Conservation (phyloP, 805 yeast genomes). For the Kluyveromyces dobzhanskii region DNA sequence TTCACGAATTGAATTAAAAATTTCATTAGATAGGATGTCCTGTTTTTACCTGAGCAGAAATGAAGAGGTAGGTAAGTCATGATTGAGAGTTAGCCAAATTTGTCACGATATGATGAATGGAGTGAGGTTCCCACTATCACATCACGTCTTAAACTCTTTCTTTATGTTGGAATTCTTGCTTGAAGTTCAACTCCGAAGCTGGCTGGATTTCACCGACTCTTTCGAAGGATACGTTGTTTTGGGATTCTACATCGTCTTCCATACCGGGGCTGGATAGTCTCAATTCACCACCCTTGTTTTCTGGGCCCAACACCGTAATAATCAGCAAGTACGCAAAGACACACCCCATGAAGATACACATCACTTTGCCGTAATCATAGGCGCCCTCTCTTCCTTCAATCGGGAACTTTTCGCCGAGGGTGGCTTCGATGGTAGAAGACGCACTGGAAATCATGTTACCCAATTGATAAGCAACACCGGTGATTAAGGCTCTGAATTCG, state of each 20-base stretch:
- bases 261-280: neutral
- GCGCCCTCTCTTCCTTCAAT: constrained; percentile 27
- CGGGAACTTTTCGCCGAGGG: constrained; percentile 51
- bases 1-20: too few species aligned
- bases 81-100: too few species aligned
- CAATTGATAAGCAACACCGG: constrained; percentile 57
- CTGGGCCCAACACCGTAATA: constrained; percentile 52
- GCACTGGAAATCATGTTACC: constrained; percentile 65
- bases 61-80: too few species aligned
- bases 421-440: constrained; percentile 59
- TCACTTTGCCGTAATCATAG: constrained; percentile 49
- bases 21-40: too few species aligned
- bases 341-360: constrained; percentile 61
- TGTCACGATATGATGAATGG: too few species aligned
- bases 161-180: constrained; percentile 7
- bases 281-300: constrained; percentile 33
- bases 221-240: constrained; percentile 2
- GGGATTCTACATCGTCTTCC: neutral
- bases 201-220: constrained; percentile 1
- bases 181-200: constrained; percentile 4
- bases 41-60: too few species aligned
- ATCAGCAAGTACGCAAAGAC: constrained; percentile 47
- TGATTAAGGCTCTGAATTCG: constrained; percentile 52
- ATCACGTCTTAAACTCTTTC: neutral
- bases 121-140: too few species aligned